Conservation (phyloP, 805 yeast species). For the Schizosaccharomyces japonicus region DNA sequence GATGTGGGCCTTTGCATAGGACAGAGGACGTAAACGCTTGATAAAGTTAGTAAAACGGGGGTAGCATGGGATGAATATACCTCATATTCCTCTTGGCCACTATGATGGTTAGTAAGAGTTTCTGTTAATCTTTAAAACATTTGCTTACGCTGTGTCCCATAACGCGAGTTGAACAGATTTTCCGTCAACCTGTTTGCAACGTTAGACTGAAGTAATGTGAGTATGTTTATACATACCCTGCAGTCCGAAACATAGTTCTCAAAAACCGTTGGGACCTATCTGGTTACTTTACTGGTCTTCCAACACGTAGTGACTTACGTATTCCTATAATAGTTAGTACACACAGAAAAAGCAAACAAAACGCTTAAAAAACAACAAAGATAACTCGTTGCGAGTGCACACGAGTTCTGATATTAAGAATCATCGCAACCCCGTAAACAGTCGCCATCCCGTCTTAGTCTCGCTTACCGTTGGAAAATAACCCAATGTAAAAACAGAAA, state of each 20-base stretch:
- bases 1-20: constrained; percentile 70
- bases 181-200: constrained; percentile 29
- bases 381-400: not conserved
- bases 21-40: constrained; percentile 52
- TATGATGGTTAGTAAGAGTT: not conserved
- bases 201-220: not conserved
- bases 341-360: not conserved
- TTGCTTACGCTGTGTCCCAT: constrained; percentile 61
- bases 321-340: constrained; percentile 9
- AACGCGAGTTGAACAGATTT: constrained; percentile 67
- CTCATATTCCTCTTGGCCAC: constrained; percentile 84
- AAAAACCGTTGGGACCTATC: constrained; percentile 75
- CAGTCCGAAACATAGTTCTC: constrained; percentile 89
- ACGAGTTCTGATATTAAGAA: no score
- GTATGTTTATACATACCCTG: constrained; percentile 24
- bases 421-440: no score
- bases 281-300: constrained; percentile 11
- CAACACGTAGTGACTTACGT: constrained; percentile 8
- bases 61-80: constrained; percentile 8
- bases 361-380: not conserved
- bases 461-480: constrained; percentile 57
- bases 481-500: constrained; percentile 80
- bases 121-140: constrained; percentile 6
- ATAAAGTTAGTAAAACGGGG: not conserved
- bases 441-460: no score